Percentiles rank a stretch among this genome's conserved stretches.
Evolutionary conservation across 306 rosid genomes (phyloP).

Genomic region (Erythrophleum fordii): DNA sequence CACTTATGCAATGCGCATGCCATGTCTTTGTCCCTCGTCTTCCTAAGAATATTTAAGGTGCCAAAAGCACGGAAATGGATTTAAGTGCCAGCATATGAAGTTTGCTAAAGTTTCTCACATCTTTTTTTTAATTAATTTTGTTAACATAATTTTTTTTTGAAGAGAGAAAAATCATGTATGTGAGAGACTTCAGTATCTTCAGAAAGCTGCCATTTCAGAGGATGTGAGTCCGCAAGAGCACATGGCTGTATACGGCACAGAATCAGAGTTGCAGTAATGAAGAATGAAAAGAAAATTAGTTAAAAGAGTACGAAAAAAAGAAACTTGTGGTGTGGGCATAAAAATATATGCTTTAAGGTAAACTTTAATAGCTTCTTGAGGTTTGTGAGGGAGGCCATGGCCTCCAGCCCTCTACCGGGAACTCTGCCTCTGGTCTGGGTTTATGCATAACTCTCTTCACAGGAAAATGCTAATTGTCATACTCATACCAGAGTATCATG

Average conservation of each 20-base stretch:
- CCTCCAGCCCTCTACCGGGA: neutral
- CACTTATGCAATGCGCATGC: neutral
- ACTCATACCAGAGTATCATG: neutral
- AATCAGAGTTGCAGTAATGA: neutral
- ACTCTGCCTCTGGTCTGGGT: neutral
- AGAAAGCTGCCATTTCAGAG: too few relatives aligned
- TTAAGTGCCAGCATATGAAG: too few relatives aligned
- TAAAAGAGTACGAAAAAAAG: neutral
- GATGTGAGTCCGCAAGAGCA: neutral
- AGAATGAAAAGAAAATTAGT: neutral
- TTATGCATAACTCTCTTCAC: neutral
- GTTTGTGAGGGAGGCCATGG: neutral
- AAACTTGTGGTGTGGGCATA: neutral
- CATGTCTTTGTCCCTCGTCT: neutral
- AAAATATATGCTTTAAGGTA: neutral
- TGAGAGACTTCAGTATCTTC: too few relatives aligned
- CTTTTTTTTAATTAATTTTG: too few relatives aligned
- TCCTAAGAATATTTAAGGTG: neutral
- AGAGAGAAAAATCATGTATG: too few relatives aligned
- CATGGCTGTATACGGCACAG: neutral
- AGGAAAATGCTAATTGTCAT: neutral
- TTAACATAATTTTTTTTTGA: too few relatives aligned
- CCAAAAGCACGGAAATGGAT: too few relatives aligned
- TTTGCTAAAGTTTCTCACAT: too few relatives aligned
- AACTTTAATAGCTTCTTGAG: neutral